A percentile compares a stretch with the other conserved stretches of the same genome.
Conservation (phyloP, 176 grass and related monocot genomes). For the Oryza rufipogon region DNA sequence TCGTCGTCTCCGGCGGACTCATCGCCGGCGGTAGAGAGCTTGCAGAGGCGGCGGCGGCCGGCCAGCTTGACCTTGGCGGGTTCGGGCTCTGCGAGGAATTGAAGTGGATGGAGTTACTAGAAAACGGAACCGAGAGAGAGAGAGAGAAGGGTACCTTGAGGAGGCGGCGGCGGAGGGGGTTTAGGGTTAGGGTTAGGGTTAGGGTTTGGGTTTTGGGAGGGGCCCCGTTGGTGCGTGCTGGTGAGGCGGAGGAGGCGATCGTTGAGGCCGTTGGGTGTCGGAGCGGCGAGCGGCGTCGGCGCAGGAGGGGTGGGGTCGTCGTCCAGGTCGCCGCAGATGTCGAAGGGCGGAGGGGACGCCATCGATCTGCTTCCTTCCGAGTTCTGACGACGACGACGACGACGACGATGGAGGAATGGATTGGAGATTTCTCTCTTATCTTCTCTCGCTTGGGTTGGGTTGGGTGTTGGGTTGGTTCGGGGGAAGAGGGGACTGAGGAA, state of each 20-base stretch:
- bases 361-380: not conserved
- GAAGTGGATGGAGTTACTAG: not conserved
- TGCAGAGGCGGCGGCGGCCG: conserved; percentile 80
- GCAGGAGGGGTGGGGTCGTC: conserved; percentile 21
- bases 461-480: too few relatives aligned
- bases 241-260: conserved; percentile 68
- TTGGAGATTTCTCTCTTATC: not conserved
- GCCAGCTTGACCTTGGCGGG: conserved; percentile 60
- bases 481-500: too few relatives aligned
- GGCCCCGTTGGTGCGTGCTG: conserved; percentile 26
- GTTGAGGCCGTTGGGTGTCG: conserved; percentile 85
- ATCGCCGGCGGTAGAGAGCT: conserved; percentile 29
- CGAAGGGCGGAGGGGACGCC: conserved; percentile 42
- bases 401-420: not conserved
- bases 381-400: too few relatives aligned
- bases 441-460: not conserved
- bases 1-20: conserved; percentile 22
- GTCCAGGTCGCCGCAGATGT: conserved; percentile 44
- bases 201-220: conserved; percentile 30
- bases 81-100: conserved; percentile 17
- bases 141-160: conserved; percentile 2
- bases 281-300: not conserved
- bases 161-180: not conserved
- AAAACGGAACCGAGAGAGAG: not conserved
- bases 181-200: conserved; percentile 46